phyloP scores from a whole-genome alignment of 352 stramenopile genomes.

The Phytophthora tentaculata region DNA sequence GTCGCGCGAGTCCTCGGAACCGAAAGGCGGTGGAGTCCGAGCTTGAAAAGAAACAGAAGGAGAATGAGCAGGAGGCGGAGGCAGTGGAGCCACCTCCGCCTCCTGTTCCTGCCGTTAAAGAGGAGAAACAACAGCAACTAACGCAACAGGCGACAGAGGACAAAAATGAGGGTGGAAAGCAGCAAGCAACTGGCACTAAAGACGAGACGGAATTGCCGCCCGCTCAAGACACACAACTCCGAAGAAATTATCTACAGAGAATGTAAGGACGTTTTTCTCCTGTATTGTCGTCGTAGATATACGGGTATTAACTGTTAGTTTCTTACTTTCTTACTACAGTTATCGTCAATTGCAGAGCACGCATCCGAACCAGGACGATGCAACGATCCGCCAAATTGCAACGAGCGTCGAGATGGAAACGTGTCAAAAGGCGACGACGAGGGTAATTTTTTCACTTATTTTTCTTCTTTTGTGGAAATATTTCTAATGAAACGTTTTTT shows the following conservation, averaged over 20 bases:
- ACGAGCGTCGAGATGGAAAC: constrained; percentile 76
- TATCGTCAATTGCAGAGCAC: constrained; percentile 72
- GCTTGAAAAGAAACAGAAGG: constrained; percentile 14
- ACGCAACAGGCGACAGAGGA: not conserved
- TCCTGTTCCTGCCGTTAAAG: not conserved
- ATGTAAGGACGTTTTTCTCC: constrained; percentile 28
- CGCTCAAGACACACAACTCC: constrained; percentile 30
- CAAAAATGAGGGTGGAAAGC: constrained; percentile 4
- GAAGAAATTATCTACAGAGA: constrained; percentile 39
- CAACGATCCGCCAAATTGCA: constrained; percentile 56
- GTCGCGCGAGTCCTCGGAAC: constrained; percentile 32
- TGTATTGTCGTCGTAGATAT: constrained; percentile 1
- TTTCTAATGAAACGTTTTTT: constrained; percentile 10
- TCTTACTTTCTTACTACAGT: constrained; percentile 31
- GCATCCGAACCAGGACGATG: constrained; percentile 61
- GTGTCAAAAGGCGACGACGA: constrained; percentile 47
- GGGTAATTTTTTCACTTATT: constrained; percentile 37
- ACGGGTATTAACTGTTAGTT: not conserved
- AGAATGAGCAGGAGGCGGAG: constrained; percentile 2
- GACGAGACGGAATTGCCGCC: constrained; percentile 14
- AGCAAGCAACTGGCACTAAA: constrained; percentile 6
- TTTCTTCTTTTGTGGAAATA: constrained; percentile 24
- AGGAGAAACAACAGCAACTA: constrained; percentile 7
- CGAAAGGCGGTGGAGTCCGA: constrained; percentile 24
- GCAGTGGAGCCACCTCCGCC: not conserved